A percentile compares a stretch with the other conserved stretches of the same genome.
These are phyloP conservation scores for Hypoxylon sp. DNA, from an alignment of 2,329 filamentous ascomycete species.

Conservation along the genomic window DNA sequence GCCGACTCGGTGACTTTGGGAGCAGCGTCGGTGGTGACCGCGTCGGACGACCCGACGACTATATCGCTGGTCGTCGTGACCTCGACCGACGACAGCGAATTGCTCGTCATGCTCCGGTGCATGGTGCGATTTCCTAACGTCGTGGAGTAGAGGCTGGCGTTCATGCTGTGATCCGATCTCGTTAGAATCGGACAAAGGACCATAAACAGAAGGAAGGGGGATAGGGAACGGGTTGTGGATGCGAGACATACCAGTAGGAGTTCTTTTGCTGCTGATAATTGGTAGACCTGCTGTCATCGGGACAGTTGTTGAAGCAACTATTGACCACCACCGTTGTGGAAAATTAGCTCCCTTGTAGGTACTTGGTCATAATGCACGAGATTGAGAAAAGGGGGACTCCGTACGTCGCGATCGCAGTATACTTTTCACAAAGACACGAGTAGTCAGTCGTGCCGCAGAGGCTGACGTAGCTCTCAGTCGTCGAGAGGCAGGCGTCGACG, in stretches of 20 bases:
- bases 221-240: background rate
- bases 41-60: constrained; percentile 15
- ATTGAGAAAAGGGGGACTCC: constrained; percentile 25
- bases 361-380: too few relatives aligned
- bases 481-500: constrained; percentile 49
- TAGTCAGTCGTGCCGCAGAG: constrained; percentile 48
- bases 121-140: constrained; percentile 22
- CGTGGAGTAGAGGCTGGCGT: constrained; percentile 42
- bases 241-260: constrained; percentile 41
- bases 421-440: constrained; percentile 64
- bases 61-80: constrained; percentile 12
- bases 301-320: constrained; percentile 72
- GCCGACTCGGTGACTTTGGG: constrained; percentile 3
- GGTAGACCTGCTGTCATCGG: constrained; percentile 50
- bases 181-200: too few relatives aligned
- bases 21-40: background rate
- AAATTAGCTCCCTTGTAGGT: too few relatives aligned
- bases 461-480: constrained; percentile 46
- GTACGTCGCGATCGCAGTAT: constrained; percentile 59
- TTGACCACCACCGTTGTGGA: background rate
- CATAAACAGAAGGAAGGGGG: too few relatives aligned
- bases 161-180: constrained; percentile 34
- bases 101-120: constrained; percentile 13
- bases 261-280: constrained; percentile 38
- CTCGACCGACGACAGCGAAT: constrained; percentile 2